phyloP scores from a whole-genome alignment of 2,329 filamentous ascomycete species.

The Aspergillus sp. region DNA sequence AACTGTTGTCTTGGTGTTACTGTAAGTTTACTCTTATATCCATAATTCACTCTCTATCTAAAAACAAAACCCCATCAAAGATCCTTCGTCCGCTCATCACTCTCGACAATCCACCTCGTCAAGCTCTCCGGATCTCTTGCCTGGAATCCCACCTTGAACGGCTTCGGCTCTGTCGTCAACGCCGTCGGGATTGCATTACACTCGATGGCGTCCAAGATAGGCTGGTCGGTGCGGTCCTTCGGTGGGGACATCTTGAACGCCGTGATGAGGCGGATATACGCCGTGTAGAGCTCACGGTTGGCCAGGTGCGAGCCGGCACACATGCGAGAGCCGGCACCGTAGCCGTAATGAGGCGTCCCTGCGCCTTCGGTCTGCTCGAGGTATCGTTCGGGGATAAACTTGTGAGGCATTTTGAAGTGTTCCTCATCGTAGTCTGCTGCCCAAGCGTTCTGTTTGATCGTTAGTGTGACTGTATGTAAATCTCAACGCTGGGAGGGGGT shows the following conservation, averaged over 20 bases:
- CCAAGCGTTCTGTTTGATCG: conserved; percentile 60
- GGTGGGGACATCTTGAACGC: conserved; percentile 57
- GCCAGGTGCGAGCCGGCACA: conserved; percentile 64
- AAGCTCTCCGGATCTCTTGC: conserved; percentile 49
- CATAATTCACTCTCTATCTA: neutral
- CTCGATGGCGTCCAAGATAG: conserved; percentile 57
- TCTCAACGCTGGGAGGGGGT: too few relatives aligned
- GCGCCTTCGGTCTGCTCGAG: conserved; percentile 52
- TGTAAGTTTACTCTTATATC: neutral
- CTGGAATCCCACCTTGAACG: conserved; percentile 60
- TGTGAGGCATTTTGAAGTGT: conserved; percentile 64
- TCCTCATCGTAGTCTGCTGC: conserved; percentile 69
- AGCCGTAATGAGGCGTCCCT: conserved; percentile 62
- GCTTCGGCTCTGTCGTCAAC: conserved; percentile 62
- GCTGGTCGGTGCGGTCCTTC: conserved; percentile 43
- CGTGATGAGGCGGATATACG: conserved; percentile 58
- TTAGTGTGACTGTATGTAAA: neutral
- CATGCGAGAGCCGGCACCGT: conserved; percentile 63
- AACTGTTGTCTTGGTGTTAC: too few relatives aligned
- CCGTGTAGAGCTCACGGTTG: conserved; percentile 63
- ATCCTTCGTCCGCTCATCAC: conserved; percentile 53
- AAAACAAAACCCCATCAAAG: conserved; percentile 26
- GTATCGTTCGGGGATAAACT: conserved; percentile 71
- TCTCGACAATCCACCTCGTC: conserved; percentile 54
- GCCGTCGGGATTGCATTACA: conserved; percentile 59